A percentile compares a stretch with the other conserved stretches of the same genome.
These are phyloP conservation scores for Cyanidiococcus yangmingshanensis DNA, from an alignment of 23 red algal genomes.

Conservation along the genomic window DNA sequence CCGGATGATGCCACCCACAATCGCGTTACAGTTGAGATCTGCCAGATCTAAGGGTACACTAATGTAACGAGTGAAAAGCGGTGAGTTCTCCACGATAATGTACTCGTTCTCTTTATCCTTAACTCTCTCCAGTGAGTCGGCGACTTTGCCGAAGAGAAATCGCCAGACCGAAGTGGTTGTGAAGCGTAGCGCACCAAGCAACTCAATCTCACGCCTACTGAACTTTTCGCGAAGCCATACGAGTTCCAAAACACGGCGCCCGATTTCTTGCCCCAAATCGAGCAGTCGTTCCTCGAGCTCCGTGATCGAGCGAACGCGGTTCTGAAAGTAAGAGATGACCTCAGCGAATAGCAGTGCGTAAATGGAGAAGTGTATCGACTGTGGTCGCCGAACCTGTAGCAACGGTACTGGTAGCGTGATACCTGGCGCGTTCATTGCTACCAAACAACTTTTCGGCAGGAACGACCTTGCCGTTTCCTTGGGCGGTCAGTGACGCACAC, in stretches of 20 bases:
- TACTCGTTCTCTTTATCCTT: slow-evolving; percentile 28
- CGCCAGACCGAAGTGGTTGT: slow-evolving; percentile 18
- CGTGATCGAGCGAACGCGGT: slow-evolving; percentile 16
- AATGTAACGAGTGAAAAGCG: slow-evolving; percentile 21
- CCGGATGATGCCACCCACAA: slow-evolving; percentile 23
- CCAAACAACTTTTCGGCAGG: too few relatives aligned
- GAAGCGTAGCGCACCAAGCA: slow-evolving; percentile 22
- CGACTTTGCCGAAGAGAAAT: slow-evolving; percentile 22
- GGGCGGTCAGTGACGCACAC: too few relatives aligned
- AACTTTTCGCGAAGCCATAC: slow-evolving; percentile 11
- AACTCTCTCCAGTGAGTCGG: slow-evolving; percentile 27
- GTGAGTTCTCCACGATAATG: slow-evolving; percentile 26
- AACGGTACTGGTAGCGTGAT: background rate
- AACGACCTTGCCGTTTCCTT: too few relatives aligned
- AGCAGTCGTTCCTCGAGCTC: slow-evolving; percentile 25
- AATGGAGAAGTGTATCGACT: slow-evolving; percentile 7
- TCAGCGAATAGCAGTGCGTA: slow-evolving; percentile 33
- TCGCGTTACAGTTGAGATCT: slow-evolving; percentile 27
- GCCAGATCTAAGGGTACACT: slow-evolving; percentile 27
- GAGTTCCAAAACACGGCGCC: slow-evolving; percentile 19
- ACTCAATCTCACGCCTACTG: background rate
- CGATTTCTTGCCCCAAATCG: slow-evolving; percentile 15
- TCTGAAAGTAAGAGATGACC: slow-evolving; percentile 23
- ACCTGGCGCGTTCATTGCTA: background rate
- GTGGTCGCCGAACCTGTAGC: background rate